Base-by-base conservation (phyloP, 202 grass and related monocot species). In the Schoenoplectus tabernaemontani region DNA sequence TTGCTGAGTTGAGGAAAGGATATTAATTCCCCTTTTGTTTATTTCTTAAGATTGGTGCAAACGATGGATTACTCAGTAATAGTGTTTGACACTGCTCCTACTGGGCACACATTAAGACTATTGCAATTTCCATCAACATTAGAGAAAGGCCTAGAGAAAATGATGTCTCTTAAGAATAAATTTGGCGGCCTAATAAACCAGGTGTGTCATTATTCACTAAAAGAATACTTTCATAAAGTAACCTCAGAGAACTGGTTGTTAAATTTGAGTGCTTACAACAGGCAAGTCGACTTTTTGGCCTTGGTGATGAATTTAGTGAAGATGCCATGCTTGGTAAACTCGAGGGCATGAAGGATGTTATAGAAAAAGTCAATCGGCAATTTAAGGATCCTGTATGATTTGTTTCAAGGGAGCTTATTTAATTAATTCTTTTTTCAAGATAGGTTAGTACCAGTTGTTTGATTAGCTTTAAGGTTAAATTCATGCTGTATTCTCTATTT, bases 21-120 rank as follows among this genome's bases (percentile, higher is more conserved):
- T n/a, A 50, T 19, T 74, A 46, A 44, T 78, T 58, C 36, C 44
- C 7, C 5, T 33, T 62, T 60, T 58, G 2, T 72, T 77, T 64
- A 4, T 47, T 86, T 78, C 69, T 86, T 72, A 85, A 96, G 96
- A 89, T 89, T 99, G 89, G 96, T 99, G 72, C 96, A 99, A 89
- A 96, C 96, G 82, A 99, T 99, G 96, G 96, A 99, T 93, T 99
- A 99, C 80, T 99, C 96, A 19, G 96, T 99, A 74, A 93, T 99
- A 74, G 92, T 99, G 75, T 99, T 99, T 82, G 96, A 99, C 86
- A 99, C 96, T 82, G 96, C 96, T 82, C 96, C 96, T 51, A 99
- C 96, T 32, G 96, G 96, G 48, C 96, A 99, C 82, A 99, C 96
- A 37, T 88, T 99, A 85, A 76, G 96, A 56, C 78, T 99, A 39